Evolutionary conservation across 2,329 filamentous ascomycete genomes (phyloP).

Genomic region (Xylariaceae sp.): DNA sequence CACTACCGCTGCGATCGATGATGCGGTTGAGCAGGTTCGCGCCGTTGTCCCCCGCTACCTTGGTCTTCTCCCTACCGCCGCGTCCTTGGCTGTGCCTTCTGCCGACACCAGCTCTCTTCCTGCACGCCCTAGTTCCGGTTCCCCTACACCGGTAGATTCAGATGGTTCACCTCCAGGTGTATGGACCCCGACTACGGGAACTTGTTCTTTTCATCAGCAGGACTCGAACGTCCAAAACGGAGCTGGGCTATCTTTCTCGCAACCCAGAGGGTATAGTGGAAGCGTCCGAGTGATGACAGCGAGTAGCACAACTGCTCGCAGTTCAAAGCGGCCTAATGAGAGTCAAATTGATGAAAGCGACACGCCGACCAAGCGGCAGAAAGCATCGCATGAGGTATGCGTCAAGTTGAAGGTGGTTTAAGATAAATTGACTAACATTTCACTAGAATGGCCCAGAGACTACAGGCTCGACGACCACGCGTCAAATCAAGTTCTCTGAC

Average conservation of each 20-base stretch:
- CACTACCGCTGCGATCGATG: slow-evolving; percentile 21
- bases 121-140: not conserved
- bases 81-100: slow-evolving; percentile 20
- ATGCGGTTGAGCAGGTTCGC: slow-evolving; percentile 20
- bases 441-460: slow-evolving; percentile 4
- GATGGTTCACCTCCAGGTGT: not conserved
- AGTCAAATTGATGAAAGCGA: not conserved
- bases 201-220: not conserved
- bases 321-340: slow-evolving; percentile 18
- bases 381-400: slow-evolving; percentile 20
- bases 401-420: not conserved
- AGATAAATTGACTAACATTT: slow-evolving; percentile 10
- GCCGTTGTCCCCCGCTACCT: slow-evolving; percentile 24
- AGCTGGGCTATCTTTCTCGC: not conserved
- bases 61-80: slow-evolving; percentile 23
- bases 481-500: slow-evolving; percentile 28
- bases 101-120: slow-evolving; percentile 9
- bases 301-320: slow-evolving; percentile 6
- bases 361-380: slow-evolving; percentile 21
- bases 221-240: not conserved
- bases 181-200: not conserved
- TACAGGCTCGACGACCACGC: slow-evolving; percentile 12
- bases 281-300: slow-evolving; percentile 20
- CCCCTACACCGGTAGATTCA: not conserved
- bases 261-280: slow-evolving; percentile 9